Evolutionary conservation across 164 flowering plant genomes (phyloP), one percentile per base, ranked within the genome.

Genomic region (Umbellularia californica): DNA sequence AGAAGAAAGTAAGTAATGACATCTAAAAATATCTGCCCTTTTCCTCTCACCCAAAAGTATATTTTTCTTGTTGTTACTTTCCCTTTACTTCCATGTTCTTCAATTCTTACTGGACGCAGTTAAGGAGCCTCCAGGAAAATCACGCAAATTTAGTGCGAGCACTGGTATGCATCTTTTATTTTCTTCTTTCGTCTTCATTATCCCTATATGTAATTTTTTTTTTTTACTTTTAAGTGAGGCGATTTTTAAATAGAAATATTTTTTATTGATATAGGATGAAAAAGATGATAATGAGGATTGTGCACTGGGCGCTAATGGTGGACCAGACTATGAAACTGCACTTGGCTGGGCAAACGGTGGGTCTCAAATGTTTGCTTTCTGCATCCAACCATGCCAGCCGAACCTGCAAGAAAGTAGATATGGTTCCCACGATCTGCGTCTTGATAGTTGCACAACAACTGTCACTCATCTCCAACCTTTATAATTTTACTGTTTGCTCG

Each of bases 1-100:
- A 55, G 82, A 90, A 88, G 73, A 90, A 88, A 90, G 93, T 89
- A 30, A 70, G 81, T 68, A 55, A 41, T 41, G 47, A 14, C 5
- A 30, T 30, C 5, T 30, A 30, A 30, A 30, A 30, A 30, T 30
- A 3, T 30, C 5, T 30, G 0, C 33, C 5, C 35, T 30, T 30
- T 30, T 30, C 35, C n/a, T 2, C 5, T 55, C 5, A 55, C n/a
- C n/a, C 3, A 17, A 55, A 20, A n/a, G 7, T 23, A 24, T 60
- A 22, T 14, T 27, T n/a, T 23, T 41, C 19, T 50, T 19, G 17
- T 27, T 3, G 2, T 6, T 64, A 69, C 52, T 3, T 10, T 55
- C 50, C 25, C 15, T 58, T 63, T 5, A 10, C 3, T 58, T 71
- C n/a, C 70, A 19, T 51, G 23, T 25, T 24, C 27, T 35, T 50